Base-by-base conservation (phyloP, 768 basidiomycete species). In the Ramaria sp. region DNA sequence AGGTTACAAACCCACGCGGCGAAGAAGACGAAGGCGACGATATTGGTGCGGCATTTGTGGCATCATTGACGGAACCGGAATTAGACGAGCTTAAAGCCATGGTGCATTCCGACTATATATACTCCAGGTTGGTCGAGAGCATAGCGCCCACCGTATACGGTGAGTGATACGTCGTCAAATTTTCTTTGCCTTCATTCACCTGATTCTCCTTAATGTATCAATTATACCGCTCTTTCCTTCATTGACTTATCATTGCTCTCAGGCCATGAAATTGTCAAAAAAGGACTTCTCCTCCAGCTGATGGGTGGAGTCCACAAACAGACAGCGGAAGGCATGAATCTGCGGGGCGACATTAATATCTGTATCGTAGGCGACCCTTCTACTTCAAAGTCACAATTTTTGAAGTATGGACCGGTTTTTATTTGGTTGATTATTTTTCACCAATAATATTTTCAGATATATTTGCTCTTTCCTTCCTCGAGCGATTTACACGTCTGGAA, bases 231-330 rank as follows among this genome's bases (percentile, higher is more conserved):
- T 13, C 5, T 24, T 13, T 13, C 18, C 9, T 18, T n/a, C 8
- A n/a, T n/a, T 9, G 27, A 27, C n/a, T 2, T 24, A 7, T 42
- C n/a, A 7, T 16, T 43, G 22, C 37, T 49, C 44, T 5, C 43
- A 71, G 71, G 96, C 1, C 96, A 98, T 65, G 96, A 99, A 64
- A 94, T 97, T 49, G 94, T 98, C 62, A 98, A 99, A 74, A 99
- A 99, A 66, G 96, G 96, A 12, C 75, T 99, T 32, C 71, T 98
- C 22, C 73, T 99, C 16, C 96, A 98, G 65, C 78, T 99, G 24
- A 95, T 99, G 92, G 94, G 96, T 22, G 96, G 96, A 22, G 95
- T 98, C 3, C 95, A 98, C 71, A 99, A 99, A 66, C 82, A 92
- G 65, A 98, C 95, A 1, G 72, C 77, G 0, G 96, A 98, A 67